Evolutionary conservation across 2,329 filamentous ascomycete genomes (phyloP).

Genomic region (Arthrinium phaeospermum): DNA sequence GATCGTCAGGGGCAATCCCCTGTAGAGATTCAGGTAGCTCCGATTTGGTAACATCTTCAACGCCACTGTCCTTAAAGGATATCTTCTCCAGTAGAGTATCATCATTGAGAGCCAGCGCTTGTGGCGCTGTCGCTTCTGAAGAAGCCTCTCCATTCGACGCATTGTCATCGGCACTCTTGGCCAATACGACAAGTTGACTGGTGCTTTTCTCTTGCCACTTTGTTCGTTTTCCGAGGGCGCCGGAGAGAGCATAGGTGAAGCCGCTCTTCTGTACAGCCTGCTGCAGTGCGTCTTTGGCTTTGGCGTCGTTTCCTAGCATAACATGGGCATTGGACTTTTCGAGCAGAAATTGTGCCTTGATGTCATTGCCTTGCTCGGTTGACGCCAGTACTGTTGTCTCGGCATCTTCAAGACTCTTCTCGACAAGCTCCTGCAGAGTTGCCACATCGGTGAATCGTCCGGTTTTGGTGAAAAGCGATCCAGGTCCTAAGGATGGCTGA

Average conservation of each 20-base stretch:
- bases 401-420: slow-evolving; percentile 49
- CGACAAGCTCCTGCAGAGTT: slow-evolving; percentile 57
- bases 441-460: slow-evolving; percentile 66
- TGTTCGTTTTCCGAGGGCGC: slow-evolving; percentile 84
- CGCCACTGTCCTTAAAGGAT: slow-evolving; percentile 68
- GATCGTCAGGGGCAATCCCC: slow-evolving; percentile 74
- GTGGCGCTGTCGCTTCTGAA: slow-evolving; percentile 52
- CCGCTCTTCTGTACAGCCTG: slow-evolving; percentile 69
- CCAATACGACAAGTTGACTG: slow-evolving; percentile 90
- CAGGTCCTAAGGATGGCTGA: slow-evolving; percentile 59
- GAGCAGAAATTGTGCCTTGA: slow-evolving; percentile 74
- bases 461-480: slow-evolving; percentile 60
- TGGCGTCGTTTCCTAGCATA: slow-evolving; percentile 79
- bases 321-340: slow-evolving; percentile 86
- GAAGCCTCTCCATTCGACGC: slow-evolving; percentile 20
- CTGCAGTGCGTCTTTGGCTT: slow-evolving; percentile 74
- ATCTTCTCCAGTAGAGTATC: slow-evolving; percentile 92
- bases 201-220: slow-evolving; percentile 79
- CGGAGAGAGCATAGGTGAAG: slow-evolving; percentile 83
- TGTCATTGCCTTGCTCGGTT: slow-evolving; percentile 47
- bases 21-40: slow-evolving; percentile 66
- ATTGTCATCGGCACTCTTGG: slow-evolving; percentile 67
- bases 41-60: slow-evolving; percentile 38
- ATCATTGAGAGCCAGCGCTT: slow-evolving; percentile 81
- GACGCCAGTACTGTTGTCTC: slow-evolving; percentile 34